Conservation (phyloP, 257 asterid species). For the Thymus quinquecostatus region DNA sequence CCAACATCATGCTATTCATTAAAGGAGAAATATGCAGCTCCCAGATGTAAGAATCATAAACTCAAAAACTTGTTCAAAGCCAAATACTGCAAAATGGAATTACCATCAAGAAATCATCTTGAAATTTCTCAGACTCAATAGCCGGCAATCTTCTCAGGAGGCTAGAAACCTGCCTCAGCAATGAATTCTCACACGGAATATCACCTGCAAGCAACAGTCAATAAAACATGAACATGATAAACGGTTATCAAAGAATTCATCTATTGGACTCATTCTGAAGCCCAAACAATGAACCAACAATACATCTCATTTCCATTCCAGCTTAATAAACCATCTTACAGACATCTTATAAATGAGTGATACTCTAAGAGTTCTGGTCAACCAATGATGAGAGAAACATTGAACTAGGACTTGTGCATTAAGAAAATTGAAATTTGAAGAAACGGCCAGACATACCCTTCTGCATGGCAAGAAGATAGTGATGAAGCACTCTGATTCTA, state of each 20-base stretch:
- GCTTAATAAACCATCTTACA: not conserved
- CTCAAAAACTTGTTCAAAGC: slow-evolving; percentile 19
- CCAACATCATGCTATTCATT: not conserved
- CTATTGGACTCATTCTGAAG: slow-evolving; percentile 24
- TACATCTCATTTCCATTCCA: slow-evolving; percentile 9
- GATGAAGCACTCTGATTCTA: slow-evolving; percentile 84
- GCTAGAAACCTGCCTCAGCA: slow-evolving; percentile 92
- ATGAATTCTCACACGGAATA: slow-evolving; percentile 72
- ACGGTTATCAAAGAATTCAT: slow-evolving; percentile 11
- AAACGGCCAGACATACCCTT: slow-evolving; percentile 56
- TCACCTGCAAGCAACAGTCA: slow-evolving; percentile 65
- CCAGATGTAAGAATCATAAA: not conserved
- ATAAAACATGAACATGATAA: slow-evolving; percentile 26
- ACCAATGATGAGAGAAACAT: slow-evolving; percentile 17
- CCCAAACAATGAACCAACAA: not conserved
- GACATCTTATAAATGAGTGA: slow-evolving; percentile 3
- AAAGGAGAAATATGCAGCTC: slow-evolving; percentile 15
- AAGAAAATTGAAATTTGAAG: not conserved
- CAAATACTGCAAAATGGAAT: slow-evolving; percentile 35
- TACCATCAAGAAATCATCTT: slow-evolving; percentile 95
- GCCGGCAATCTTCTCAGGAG: slow-evolving; percentile 93
- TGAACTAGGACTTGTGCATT: slow-evolving; percentile 1
- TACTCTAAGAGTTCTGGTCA: not conserved
- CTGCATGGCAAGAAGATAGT: slow-evolving; percentile 89
- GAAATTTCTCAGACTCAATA: slow-evolving; percentile 82